Conservation (phyloP, 2,329 filamentous ascomycete species). For the Talaromyces pinophilus region DNA sequence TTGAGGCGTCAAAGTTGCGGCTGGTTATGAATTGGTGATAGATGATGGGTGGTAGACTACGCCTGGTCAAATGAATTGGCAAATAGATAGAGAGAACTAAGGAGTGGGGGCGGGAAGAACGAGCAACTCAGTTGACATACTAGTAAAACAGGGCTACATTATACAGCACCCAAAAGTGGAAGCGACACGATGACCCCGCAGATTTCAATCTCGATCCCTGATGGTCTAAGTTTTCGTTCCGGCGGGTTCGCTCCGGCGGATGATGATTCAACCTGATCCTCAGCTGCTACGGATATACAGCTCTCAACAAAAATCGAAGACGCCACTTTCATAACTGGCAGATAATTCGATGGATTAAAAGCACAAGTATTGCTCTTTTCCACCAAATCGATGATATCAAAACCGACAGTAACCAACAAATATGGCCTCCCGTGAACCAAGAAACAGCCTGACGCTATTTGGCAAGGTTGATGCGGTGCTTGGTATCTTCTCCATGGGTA, state of each 20-base stretch:
- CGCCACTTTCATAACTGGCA: background rate
- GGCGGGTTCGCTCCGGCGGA: background rate
- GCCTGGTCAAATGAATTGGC: too few species aligned
- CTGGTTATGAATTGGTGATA: too few species aligned
- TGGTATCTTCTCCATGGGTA: background rate
- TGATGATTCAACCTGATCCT: background rate
- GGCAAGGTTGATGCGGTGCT: background rate
- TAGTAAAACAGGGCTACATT: background rate
- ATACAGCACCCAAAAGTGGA: background rate
- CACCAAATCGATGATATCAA: background rate
- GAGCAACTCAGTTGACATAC: background rate
- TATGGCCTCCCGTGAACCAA: background rate
- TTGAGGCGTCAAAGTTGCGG: too few species aligned
- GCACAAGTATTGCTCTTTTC: background rate
- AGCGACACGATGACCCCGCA: background rate
- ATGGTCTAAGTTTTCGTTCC: background rate
- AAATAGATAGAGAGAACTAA: too few species aligned
- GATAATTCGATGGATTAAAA: background rate
- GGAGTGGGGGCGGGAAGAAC: too few species aligned
- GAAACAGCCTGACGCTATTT: background rate
- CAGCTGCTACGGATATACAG: background rate
- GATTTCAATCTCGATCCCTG: background rate
- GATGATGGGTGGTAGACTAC: too few species aligned
- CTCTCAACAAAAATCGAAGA: background rate
- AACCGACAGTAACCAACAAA: background rate